phyloP scores from a whole-genome alignment of 306 rosid species.

The Fagus sylvatica region DNA sequence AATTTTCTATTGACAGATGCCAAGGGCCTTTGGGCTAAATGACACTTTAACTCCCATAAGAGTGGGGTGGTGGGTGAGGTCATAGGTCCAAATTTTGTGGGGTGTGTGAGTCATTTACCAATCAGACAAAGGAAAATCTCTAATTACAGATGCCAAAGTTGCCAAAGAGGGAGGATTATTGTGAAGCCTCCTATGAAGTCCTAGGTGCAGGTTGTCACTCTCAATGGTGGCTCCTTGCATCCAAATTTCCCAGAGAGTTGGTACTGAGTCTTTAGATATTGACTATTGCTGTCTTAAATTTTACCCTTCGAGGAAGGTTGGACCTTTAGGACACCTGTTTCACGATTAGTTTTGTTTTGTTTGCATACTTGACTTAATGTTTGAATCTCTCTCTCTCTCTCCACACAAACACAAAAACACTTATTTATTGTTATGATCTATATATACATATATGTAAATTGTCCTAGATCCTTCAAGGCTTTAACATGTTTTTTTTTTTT shows the following conservation, averaged over 20 bases:
- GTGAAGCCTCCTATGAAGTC: neutral
- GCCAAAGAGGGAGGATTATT: neutral
- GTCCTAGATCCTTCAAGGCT: too few relatives aligned
- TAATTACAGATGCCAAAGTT: neutral
- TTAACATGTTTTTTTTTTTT: too few relatives aligned
- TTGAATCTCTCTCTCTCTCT: too few relatives aligned
- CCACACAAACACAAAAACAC: too few relatives aligned
- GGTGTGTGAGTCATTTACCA: neutral
- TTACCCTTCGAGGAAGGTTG: neutral
- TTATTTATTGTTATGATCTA: too few relatives aligned
- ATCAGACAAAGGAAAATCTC: neutral
- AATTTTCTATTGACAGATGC: neutral
- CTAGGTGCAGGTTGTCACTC: conserved; percentile 1
- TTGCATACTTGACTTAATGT: neutral
- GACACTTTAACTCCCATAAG: neutral
- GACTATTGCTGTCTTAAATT: neutral
- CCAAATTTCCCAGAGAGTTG: conserved; percentile 7
- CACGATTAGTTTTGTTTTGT: neutral
- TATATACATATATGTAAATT: too few relatives aligned
- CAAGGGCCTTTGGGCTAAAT: neutral
- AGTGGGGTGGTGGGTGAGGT: neutral
- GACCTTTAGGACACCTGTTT: neutral
- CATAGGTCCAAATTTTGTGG: neutral
- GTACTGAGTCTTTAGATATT: neutral
- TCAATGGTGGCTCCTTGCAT: conserved; percentile 9